phyloP scores from a whole-genome alignment of 768 basidiomycete species.

The Lentinula edodes region DNA sequence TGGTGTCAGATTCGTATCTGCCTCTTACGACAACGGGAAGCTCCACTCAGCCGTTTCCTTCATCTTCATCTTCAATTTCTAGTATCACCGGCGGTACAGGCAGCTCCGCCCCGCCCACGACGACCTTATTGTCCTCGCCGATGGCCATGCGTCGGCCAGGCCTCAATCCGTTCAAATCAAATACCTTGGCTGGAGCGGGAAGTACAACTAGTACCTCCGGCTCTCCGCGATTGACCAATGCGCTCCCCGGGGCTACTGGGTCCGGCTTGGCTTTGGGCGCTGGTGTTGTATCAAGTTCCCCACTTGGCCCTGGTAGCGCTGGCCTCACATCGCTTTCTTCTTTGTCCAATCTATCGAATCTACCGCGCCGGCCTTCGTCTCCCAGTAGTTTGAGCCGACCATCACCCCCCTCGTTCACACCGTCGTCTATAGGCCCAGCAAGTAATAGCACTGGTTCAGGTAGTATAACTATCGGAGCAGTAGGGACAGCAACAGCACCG shows the following conservation, averaged over 20 bases:
- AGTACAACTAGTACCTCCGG: slow-evolving; percentile 12
- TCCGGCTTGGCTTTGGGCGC: background rate
- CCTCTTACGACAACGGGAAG: slow-evolving; percentile 7
- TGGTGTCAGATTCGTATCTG: slow-evolving; percentile 1
- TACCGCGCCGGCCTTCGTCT: slow-evolving; percentile 19
- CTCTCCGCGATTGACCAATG: background rate
- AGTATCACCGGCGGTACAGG: background rate
- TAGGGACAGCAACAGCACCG: slow-evolving; percentile 5
- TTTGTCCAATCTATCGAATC: slow-evolving; percentile 7
- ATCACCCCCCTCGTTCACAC: slow-evolving; percentile 15
- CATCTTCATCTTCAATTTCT: background rate
- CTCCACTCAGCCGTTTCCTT: slow-evolving; percentile 1
- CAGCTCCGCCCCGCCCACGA: background rate
- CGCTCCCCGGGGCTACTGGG: background rate
- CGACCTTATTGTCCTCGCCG: slow-evolving; percentile 9
- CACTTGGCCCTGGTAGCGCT: background rate
- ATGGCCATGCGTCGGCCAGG: slow-evolving; percentile 27
- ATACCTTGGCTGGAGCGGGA: no score
- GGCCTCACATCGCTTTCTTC: background rate
- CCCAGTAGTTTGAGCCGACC: slow-evolving; percentile 14
- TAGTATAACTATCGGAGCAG: slow-evolving; percentile 6
- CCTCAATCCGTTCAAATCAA: slow-evolving; percentile 34
- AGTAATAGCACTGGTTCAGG: slow-evolving; percentile 18
- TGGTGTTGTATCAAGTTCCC: background rate
- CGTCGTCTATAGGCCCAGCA: slow-evolving; percentile 23